Base-by-base conservation (phyloP, 441 rosid genomes). In the Populus hybrid region DNA sequence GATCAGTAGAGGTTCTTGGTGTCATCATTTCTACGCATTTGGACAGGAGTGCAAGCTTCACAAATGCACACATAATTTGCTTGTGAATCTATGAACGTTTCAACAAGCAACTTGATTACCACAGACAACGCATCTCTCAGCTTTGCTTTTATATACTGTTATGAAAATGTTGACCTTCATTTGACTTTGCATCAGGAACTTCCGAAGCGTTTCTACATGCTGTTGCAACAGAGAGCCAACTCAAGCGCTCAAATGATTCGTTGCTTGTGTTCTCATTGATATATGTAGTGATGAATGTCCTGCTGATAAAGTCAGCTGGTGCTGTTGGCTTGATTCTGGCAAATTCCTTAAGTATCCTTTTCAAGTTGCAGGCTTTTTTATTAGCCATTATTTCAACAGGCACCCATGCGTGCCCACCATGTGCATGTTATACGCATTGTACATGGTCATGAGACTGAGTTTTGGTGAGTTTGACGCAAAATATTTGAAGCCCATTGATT, bases 151-250 rank as follows among this genome's bases (percentile, higher is more conserved):
- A 64, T 38, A 59, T 21, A 59, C 31, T 73, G 40, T 31, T 36
- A 21, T 10, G 3, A 31, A 33, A 76, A 74, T 2, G 76, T 70
- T 79, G 69, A 69, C 74, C 40, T 40, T 72, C 38, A 64, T 83
- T 74, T 78, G 45, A 16, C 80, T 80, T 76, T 85, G 66, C 72
- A 35, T 77, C 91, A 95, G 99, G 99, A 77, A 94, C 97, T 76
- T 93, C 99, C 31, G 99, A 95, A 83, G 94, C 97, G 66, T 95
- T 95, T 89, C 84, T 95, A 72, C 98, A 94, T 80, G 97, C 97
- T 72, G 92, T 95, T 77, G 98, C 97, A 74, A 83, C 89, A 69
- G 98, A 95, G 86, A 83, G 79, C 66, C 89, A 95, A 77, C 88
- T 95, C 56, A 89, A 88, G 82, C 93, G 87, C 63, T 92, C 97